Conservation (phyloP, 2,329 filamentous ascomycete species). For the Botrytis medusae region DNA sequence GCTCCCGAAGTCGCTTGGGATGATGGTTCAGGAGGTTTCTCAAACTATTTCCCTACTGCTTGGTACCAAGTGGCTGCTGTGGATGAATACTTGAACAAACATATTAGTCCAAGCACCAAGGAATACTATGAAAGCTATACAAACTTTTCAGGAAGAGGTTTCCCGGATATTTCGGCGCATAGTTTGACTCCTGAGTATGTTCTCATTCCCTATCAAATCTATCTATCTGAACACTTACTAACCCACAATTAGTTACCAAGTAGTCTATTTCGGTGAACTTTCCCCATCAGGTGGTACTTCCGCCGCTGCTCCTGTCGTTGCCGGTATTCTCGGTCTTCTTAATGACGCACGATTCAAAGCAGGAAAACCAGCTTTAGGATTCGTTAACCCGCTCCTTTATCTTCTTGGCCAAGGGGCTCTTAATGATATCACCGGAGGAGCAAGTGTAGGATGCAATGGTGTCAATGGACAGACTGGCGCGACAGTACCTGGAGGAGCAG, state of each 20-base stretch:
- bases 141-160: constrained; percentile 47
- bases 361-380: constrained; percentile 46
- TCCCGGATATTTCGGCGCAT: constrained; percentile 51
- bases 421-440: constrained; percentile 43
- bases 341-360: constrained; percentile 58
- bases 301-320: constrained; percentile 55
- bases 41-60: constrained; percentile 49
- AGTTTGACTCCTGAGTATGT: constrained; percentile 26
- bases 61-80: constrained; percentile 49
- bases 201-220: background rate
- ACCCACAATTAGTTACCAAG: constrained; percentile 23
- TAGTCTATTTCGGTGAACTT: constrained; percentile 20
- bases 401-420: constrained; percentile 38
- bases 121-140: constrained; percentile 48
- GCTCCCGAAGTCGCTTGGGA: constrained; percentile 44
- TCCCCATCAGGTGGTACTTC: constrained; percentile 49
- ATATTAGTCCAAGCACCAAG: constrained; percentile 41
- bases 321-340: constrained; percentile 57
- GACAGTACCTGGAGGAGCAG: constrained; percentile 18
- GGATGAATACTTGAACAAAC: constrained; percentile 42
- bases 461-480: constrained; percentile 24
- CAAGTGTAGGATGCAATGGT: constrained; percentile 41
- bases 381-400: constrained; percentile 46
- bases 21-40: constrained; percentile 55
- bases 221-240: background rate